Evolutionary conservation across 2,329 filamentous ascomycete genomes (phyloP).

Genomic region (Pestalotiopsis sp.): DNA sequence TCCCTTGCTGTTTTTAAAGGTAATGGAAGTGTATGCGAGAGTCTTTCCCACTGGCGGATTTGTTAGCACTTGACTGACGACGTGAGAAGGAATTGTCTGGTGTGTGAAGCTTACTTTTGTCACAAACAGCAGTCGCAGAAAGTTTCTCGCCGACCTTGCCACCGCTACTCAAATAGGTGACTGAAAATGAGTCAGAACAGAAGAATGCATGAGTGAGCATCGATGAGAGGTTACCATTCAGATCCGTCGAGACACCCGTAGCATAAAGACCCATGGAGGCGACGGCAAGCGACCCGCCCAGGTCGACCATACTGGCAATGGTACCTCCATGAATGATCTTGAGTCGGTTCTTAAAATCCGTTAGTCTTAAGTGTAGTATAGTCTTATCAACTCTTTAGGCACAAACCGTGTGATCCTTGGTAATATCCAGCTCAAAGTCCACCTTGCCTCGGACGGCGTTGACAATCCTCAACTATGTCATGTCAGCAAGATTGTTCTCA

Average conservation of each 20-base stretch:
- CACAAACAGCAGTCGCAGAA: slow-evolving; percentile 56
- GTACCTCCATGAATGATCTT: slow-evolving; percentile 78
- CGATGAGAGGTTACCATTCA: slow-evolving; percentile 50
- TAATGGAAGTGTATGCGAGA: slow-evolving; percentile 60
- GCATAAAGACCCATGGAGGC: slow-evolving; percentile 63
- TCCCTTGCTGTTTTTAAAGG: slow-evolving; percentile 59
- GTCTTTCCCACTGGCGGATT: slow-evolving; percentile 57
- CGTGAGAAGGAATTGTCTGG: background rate
- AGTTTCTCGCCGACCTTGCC: slow-evolving; percentile 58
- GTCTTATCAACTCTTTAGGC: background rate
- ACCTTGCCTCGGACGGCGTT: slow-evolving; percentile 66
- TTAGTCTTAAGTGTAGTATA: slow-evolving; percentile 5
- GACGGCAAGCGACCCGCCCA: slow-evolving; percentile 65
- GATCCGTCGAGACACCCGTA: slow-evolving; percentile 65
- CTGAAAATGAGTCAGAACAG: slow-evolving; percentile 33
- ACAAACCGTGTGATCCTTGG: slow-evolving; percentile 71
- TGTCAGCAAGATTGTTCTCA: background rate
- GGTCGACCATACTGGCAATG: slow-evolving; percentile 72
- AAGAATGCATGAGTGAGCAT: background rate
- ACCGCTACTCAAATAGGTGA: slow-evolving; percentile 62
- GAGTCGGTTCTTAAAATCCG: slow-evolving; percentile 64
- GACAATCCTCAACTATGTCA: slow-evolving; percentile 63
- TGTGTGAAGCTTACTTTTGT: slow-evolving; percentile 51
- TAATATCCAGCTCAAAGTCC: slow-evolving; percentile 74
- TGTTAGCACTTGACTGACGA: background rate